Percentiles rank a stretch among this genome's conserved stretches.
Conservation (phyloP, 202 grass and related monocot genomes). For the Brachypodium distachyon region DNA sequence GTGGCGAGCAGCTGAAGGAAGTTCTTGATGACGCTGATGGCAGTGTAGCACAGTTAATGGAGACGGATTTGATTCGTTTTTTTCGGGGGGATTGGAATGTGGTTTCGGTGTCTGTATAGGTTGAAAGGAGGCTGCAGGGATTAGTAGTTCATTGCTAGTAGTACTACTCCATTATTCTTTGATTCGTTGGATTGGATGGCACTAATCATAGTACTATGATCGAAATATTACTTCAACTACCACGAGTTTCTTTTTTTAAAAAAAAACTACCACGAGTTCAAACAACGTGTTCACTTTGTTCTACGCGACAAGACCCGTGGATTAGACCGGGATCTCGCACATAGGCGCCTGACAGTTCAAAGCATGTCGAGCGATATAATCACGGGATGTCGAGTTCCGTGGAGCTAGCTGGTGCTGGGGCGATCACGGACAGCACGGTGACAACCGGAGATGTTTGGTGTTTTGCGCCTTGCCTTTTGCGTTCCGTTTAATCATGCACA, state of each 20-base stretch:
- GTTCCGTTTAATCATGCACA: background rate
- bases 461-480: background rate
- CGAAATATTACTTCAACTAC: background rate
- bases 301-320: background rate
- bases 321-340: too few relatives aligned
- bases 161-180: conserved; percentile 24
- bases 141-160: conserved; percentile 1
- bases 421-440: background rate
- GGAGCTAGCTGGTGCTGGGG: background rate
- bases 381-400: conserved; percentile 3
- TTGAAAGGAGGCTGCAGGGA: conserved; percentile 18
- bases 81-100: background rate
- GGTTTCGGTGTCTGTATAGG: conserved; percentile 9
- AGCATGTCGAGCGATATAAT: background rate
- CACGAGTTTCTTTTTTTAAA: too few relatives aligned
- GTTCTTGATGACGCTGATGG: background rate
- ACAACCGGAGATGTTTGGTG: conserved; percentile 20
- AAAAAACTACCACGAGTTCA: background rate
- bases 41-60: background rate
- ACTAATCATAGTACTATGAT: conserved; percentile 29
- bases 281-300: background rate
- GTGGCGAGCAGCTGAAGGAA: conserved; percentile 27
- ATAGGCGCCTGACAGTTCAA: background rate
- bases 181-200: conserved; percentile 38
- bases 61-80: background rate